Base-by-base conservation (phyloP, 2,329 filamentous ascomycete species). In the Xylariaceae sp. region DNA sequence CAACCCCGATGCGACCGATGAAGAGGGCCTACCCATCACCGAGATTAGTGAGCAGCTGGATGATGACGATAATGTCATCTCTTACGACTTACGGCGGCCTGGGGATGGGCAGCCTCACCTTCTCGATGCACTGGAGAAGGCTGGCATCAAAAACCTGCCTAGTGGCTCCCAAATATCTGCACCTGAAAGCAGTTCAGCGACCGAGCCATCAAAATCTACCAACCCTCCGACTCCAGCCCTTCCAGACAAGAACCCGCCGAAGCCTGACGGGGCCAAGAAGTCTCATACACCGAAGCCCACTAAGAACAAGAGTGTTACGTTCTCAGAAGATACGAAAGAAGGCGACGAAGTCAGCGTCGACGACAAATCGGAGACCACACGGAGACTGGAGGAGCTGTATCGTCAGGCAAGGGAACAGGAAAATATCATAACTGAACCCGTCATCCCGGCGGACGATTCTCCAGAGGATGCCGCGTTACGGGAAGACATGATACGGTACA, bases 21-120 rank as follows among this genome's bases (percentile, higher is more conserved):
- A 85, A 44, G 79, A 81, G 9, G 81, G 80, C 1, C 68, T 88
- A 36, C 85, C 88, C 0, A 76, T 97, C 42, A 89, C 85, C 21
- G 92, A 97, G 53, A 97, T 98, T 49, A 71, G 88, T 38, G 92
- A 98, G 63, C 80, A 94, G 65, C 69, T 97, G 16, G 92, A 97
- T 56, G 89, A 96, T 7, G 78, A 94, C 9, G 92, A 82, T 40
- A 92, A 94, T 54, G 75, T 97, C 3, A 63, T 95, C 34, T 85
- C 78, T 0, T 79, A 74, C 51, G 75, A 68, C 39, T 65, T 83
- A 19, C 76, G 79, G 26, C 76, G 67, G n/a, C 83, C 88, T 0
- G 83, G 81, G 5, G 76, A 83, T 36, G 68, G 74, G 11, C 76
- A 84, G 13, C 69, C 78, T 7, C 76, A 85, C 49, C 68, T 96